Conservation (phyloP, 163 green algal genomes). For the Chlorella variabilis region DNA sequence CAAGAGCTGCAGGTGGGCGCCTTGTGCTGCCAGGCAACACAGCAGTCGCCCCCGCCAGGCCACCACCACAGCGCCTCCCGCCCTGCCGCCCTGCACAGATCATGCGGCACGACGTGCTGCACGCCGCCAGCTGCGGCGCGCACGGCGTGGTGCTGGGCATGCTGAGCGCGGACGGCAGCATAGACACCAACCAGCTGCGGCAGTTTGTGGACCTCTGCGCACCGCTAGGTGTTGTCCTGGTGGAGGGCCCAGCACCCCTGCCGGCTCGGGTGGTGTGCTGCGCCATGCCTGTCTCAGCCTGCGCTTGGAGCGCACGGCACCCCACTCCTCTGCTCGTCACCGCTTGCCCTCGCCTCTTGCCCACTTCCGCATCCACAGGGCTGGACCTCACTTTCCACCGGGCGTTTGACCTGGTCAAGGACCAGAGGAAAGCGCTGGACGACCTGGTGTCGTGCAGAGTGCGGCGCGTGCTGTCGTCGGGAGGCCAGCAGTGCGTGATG, state of each 20-base stretch:
- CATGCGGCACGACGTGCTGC: constrained; percentile 43
- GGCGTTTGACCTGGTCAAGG: constrained; percentile 61
- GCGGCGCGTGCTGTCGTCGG: constrained; percentile 24
- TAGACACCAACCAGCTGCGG: constrained; percentile 18
- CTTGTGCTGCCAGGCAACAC: not conserved
- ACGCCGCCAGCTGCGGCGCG: constrained; percentile 32
- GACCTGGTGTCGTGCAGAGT: constrained; percentile 48
- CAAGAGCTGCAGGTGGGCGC: constrained; percentile 49
- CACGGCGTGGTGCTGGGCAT: constrained; percentile 48
- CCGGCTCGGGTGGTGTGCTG: too few species aligned
- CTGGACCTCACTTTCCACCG: constrained; percentile 72
- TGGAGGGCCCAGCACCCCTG: too few species aligned
- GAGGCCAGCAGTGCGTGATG: constrained; percentile 29
- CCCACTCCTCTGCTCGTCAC: too few species aligned
- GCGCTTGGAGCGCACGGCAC: too few species aligned
- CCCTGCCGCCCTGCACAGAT: constrained; percentile 4
- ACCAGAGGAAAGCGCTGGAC: constrained; percentile 52
- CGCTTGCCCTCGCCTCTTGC: too few species aligned
- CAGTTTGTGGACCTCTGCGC: constrained; percentile 41
- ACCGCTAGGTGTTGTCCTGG: constrained; percentile 13
- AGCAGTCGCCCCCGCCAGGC: not conserved
- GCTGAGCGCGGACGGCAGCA: constrained; percentile 9
- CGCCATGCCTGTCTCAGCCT: too few species aligned
- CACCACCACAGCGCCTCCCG: not conserved
- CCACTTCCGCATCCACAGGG: too few species aligned